Base-by-base conservation (phyloP, 2,329 filamentous ascomycete genomes). In the Paracoccidioides lutzii region DNA sequence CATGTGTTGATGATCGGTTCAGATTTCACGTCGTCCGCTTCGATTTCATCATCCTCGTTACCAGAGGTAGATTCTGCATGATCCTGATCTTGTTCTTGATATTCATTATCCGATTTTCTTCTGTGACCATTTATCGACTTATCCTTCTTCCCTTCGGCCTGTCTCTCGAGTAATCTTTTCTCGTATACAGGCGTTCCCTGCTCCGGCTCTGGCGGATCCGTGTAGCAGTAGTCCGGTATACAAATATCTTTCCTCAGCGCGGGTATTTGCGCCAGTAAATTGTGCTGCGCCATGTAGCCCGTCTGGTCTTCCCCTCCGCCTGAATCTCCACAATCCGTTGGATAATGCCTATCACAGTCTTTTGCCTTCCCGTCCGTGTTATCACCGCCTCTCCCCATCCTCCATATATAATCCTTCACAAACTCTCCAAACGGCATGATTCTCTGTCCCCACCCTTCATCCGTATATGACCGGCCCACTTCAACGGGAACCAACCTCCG, bases 281-380 rank as follows among this genome's bases (percentile, higher is more conserved):
- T 83, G 71, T 97, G 89, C 66, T 98, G 93, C 7, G 93, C 93
- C 46, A 98, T 81, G 68, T 98, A 98, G 10, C 84, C 88, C 9
- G 78, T 82, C 44, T 71, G 64, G 1, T 52, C 58, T 7, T 43
- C 49, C 8, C 4, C 40, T n/a, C 54, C 54, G 6, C 28, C 55
- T n/a, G 1, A 14, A 40, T 37, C 40, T 7, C 35, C 41, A 33
- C 8, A 54, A 42, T 3, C 52, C 50, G 12, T 40, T 41, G 10
- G 54, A 41, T 44, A 15, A 10, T 30, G 46, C 44, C 9, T 46
- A 37, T 38, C 53, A 22, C 8, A 35, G 30, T 51, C 32, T 33
- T 38, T 37, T n/a, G 32, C 4, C 41, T 46, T 42, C n/a, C n/a
- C 54, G 32, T 12, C 40, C 33, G 5, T 15, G 12, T 54, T 30